These are phyloP conservation scores for Artemisia tridentata DNA, from an alignment of 129 eudicot species.

Conservation along the genomic window DNA sequence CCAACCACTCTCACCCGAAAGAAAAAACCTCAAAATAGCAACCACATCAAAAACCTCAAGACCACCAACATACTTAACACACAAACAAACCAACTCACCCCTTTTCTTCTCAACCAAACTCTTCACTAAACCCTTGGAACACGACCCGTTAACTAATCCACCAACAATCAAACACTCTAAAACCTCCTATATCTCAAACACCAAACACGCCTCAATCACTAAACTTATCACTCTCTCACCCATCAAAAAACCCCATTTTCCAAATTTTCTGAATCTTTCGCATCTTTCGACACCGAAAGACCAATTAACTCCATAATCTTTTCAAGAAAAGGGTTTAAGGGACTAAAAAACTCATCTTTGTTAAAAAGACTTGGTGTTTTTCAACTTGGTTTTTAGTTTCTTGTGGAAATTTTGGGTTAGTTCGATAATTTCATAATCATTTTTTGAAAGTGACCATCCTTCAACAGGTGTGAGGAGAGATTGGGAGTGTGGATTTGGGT, in stretches of 20 bases:
- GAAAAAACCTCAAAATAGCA: constrained; percentile 60
- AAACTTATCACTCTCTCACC: constrained; percentile 51
- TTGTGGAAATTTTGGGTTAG: constrained; percentile 38
- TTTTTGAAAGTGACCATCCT: constrained; percentile 52
- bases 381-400: constrained; percentile 42
- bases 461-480: constrained; percentile 36
- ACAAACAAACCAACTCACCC: constrained; percentile 59
- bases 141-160: constrained; percentile 42
- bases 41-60: constrained; percentile 45
- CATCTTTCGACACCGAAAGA: constrained; percentile 5
- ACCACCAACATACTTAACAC: constrained; percentile 60
- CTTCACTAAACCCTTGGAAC: constrained; percentile 34
- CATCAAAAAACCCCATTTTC: constrained; percentile 50
- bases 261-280: not conserved
- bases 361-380: constrained; percentile 36
- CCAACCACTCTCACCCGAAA: constrained; percentile 40
- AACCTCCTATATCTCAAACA: constrained; percentile 55
- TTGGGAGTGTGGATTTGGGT: not conserved
- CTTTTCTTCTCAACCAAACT: constrained; percentile 51
- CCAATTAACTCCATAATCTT: constrained; percentile 35
- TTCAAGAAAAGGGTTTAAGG: constrained; percentile 38
- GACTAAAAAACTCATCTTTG: constrained; percentile 32
- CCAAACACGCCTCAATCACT: constrained; percentile 63
- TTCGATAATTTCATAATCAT: constrained; percentile 40
- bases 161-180: constrained; percentile 44